Conservation (phyloP, 345 rosid species). For the Dimocarpus longan region DNA sequence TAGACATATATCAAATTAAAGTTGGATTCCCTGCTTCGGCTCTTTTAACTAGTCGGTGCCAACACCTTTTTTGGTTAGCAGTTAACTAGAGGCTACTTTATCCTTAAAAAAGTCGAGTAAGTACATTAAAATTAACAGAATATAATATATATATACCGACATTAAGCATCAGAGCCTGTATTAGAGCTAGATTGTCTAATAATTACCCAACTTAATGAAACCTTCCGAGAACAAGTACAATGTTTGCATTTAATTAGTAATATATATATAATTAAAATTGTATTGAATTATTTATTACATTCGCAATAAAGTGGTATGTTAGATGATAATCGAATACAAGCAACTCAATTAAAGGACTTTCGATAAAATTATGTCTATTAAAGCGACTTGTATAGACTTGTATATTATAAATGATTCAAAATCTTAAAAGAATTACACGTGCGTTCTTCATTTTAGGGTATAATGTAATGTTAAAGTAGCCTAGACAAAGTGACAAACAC, state of each 20-base stretch:
- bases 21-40: constrained; percentile 25
- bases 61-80: background rate
- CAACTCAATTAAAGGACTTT: too few species aligned
- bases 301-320: too few species aligned
- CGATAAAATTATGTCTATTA: too few species aligned
- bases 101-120: background rate
- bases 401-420: too few species aligned
- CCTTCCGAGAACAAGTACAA: background rate
- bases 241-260: background rate
- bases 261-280: too few species aligned
- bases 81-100: constrained; percentile 2
- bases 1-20: background rate
- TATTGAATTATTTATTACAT: too few species aligned
- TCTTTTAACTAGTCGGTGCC: constrained; percentile 32
- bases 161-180: constrained; percentile 7
- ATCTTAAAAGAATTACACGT: too few species aligned
- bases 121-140: background rate
- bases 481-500: constrained; percentile 24
- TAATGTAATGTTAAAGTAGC: background rate
- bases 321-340: too few species aligned
- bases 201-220: constrained; percentile 2
- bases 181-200: constrained; percentile 18
- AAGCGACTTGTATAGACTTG: too few species aligned
- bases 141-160: constrained; percentile 18
- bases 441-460: too few species aligned